Evolutionary conservation across 768 basidiomycete species (phyloP), one percentile per base, ranked within the genome.

Genomic region (Mycena vulgaris): DNA sequence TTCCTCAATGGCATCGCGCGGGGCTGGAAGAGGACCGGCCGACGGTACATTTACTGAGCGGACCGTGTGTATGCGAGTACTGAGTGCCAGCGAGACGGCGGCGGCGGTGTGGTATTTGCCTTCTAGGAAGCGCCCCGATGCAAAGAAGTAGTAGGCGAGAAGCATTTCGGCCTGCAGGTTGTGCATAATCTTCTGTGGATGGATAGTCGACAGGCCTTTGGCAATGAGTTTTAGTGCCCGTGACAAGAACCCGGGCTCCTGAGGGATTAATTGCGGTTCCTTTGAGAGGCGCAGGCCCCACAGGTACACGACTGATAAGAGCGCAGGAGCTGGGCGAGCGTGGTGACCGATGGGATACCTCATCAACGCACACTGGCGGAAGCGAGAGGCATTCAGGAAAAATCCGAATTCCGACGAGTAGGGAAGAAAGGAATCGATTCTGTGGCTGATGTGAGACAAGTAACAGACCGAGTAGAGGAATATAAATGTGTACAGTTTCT

Each of bases 101-200:
- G n/a, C n/a, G n/a, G n/a, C 56, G 75, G 86, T 68, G 79, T 88
- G 62, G 68, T 84, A 83, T 60, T 80, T 79, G 11, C 80, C 84
- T 66, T 85, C 90, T 9, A 89, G 77, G 17, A 83, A 76, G 27
- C 89, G 81, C 25, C 86, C 89, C 30, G 81, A 80, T 23, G 84
- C 79, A 68, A 89, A 87, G 77, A 91, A 87, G 73, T 89, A 91
- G 60, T 83, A 82, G 3, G 88, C 80, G 30, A 92, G 82, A 19
- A 92, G 81, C 9, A 91, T 80, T 63, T 91, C 47, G n/a, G n/a
- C n/a, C n/a, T n/a, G n/a, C n/a, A n/a, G n/a, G n/a, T n/a, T n/a
- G n/a, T n/a, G n/a, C n/a, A 90, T 74, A 21, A 86, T 79, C 70
- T 75, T 76, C 4, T 81, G 72, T 28, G 84, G 83, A 35, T 89